phyloP scores from a whole-genome alignment of 2,329 filamentous ascomycete species.

The Ascosphaera pollenicola region DNA sequence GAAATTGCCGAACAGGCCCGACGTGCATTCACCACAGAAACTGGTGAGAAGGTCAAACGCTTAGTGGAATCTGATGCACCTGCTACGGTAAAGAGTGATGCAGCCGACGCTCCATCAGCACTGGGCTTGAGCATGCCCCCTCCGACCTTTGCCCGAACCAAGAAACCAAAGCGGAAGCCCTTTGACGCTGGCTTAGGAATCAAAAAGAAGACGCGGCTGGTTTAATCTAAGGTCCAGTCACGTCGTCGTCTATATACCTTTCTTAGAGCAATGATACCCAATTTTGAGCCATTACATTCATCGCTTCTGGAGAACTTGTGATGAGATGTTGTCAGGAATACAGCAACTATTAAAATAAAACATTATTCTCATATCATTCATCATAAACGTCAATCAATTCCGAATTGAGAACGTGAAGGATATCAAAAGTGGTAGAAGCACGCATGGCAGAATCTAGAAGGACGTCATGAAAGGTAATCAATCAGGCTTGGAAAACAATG shows the following conservation, averaged over 20 bases:
- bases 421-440: no score
- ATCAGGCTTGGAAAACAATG: constrained; percentile 4
- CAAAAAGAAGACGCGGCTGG: constrained; percentile 54
- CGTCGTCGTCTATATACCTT: neutral
- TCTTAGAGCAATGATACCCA: neutral
- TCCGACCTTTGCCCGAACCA: constrained; percentile 47
- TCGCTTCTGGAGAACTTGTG: no score
- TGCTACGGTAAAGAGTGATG: constrained; percentile 8
- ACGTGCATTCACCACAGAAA: constrained; percentile 48
- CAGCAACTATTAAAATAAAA: neutral
- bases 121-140: constrained; percentile 21
- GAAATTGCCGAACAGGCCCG: constrained; percentile 56
- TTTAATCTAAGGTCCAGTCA: constrained; percentile 14
- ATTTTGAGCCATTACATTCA: neutral
- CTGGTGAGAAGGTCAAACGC: constrained; percentile 30
- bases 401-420: no score
- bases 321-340: no score
- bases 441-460: no score
- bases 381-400: no score
- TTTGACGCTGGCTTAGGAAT: constrained; percentile 54
- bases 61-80: constrained; percentile 28
- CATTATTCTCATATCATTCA: neutral
- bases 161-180: constrained; percentile 68
- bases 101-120: constrained; percentile 13
- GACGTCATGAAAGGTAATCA: no score